phyloP scores from a whole-genome alignment of 176 grass and related monocot genomes.

The Bromus sterilis region DNA sequence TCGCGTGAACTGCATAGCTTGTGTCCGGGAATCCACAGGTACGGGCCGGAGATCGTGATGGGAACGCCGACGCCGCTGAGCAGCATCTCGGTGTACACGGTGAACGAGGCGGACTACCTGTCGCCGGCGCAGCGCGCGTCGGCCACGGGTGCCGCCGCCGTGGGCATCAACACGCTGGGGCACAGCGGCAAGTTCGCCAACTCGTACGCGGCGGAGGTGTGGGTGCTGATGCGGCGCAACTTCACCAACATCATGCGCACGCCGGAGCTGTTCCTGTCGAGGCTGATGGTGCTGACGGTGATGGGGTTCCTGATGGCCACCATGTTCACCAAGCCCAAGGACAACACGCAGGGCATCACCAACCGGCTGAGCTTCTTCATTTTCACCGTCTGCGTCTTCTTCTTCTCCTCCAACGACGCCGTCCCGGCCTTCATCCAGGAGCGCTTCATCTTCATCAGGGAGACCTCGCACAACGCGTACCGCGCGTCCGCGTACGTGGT shows the following conservation, averaged over 20 bases:
- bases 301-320: slow-evolving; percentile 61
- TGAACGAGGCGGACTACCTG: slow-evolving; percentile 60
- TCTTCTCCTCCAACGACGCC: slow-evolving; percentile 66
- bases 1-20: not conserved
- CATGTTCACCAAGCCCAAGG: slow-evolving; percentile 68
- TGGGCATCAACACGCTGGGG: slow-evolving; percentile 28
- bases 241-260: slow-evolving; percentile 73
- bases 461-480: slow-evolving; percentile 65
- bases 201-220: slow-evolving; percentile 41
- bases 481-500: slow-evolving; percentile 40
- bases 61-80: slow-evolving; percentile 58
- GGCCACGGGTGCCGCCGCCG: not conserved
- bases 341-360: slow-evolving; percentile 37
- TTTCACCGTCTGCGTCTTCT: slow-evolving; percentile 65
- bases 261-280: slow-evolving; percentile 59
- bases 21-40: slow-evolving; percentile 11
- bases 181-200: slow-evolving; percentile 56
- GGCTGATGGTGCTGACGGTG: slow-evolving; percentile 53
- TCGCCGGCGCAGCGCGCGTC: slow-evolving; percentile 13
- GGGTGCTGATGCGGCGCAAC: slow-evolving; percentile 59
- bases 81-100: slow-evolving; percentile 43
- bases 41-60: slow-evolving; percentile 47
- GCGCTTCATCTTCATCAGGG: slow-evolving; percentile 61
- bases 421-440: slow-evolving; percentile 65
- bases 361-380: slow-evolving; percentile 62